Percentiles rank a stretch among this genome's conserved stretches.
Evolutionary conservation across 2,329 filamentous ascomycete species (phyloP).

Genomic region (Periconia macrospinosa): DNA sequence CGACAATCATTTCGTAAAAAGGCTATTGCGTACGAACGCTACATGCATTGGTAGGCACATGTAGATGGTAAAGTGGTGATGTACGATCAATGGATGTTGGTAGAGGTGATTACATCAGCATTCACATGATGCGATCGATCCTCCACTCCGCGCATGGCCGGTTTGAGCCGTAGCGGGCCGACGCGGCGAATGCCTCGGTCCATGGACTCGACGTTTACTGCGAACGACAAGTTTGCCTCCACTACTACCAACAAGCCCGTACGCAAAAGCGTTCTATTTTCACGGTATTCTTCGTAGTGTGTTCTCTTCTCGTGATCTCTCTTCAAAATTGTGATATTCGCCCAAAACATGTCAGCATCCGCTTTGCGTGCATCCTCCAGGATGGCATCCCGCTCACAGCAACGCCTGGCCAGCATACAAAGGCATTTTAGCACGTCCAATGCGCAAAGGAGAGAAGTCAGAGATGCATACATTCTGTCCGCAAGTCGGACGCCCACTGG

Average conservation of each 20-base stretch:
- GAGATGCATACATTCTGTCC: slow-evolving; percentile 92
- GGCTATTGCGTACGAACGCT: too few species aligned
- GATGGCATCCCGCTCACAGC: slow-evolving; percentile 41
- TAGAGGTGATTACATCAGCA: background rate
- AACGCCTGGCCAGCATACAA: slow-evolving; percentile 40
- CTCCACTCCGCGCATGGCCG: background rate
- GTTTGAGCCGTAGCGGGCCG: slow-evolving; percentile 32
- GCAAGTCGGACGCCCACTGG: slow-evolving; percentile 86
- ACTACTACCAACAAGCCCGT: slow-evolving; percentile 9
- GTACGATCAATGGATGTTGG: too few species aligned
- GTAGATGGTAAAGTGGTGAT: too few species aligned
- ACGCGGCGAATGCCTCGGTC: slow-evolving; percentile 29
- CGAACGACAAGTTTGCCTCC: slow-evolving; percentile 9
- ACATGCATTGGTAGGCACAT: too few species aligned
- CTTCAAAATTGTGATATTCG: background rate
- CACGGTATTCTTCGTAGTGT: slow-evolving; percentile 5
- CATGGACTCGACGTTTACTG: slow-evolving; percentile 14
- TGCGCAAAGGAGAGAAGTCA: slow-evolving; percentile 63
- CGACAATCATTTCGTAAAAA: too few species aligned
- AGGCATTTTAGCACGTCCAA: slow-evolving; percentile 40
- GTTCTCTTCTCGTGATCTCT: background rate
- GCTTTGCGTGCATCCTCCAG: slow-evolving; percentile 35
- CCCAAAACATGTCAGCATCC: slow-evolving; percentile 31
- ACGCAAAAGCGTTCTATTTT: slow-evolving; percentile 23
- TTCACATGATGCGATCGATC: background rate